Evolutionary conservation across 2,329 filamentous ascomycete species (phyloP).

Genomic region (Truncatella angustata): DNA sequence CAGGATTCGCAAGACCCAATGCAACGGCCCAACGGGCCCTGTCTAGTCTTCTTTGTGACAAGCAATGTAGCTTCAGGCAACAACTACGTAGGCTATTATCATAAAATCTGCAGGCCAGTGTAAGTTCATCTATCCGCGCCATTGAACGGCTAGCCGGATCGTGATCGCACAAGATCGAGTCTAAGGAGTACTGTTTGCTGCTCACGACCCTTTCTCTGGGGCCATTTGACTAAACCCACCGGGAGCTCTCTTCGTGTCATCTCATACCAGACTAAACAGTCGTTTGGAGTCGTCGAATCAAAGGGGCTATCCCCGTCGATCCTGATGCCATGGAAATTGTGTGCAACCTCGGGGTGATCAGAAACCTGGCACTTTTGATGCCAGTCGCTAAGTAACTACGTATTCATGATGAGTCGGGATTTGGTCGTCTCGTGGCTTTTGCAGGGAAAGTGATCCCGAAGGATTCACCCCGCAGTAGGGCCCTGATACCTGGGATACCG

Average conservation of each 20-base stretch:
- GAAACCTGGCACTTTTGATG: neutral
- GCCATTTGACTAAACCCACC: neutral
- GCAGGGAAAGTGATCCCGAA: neutral
- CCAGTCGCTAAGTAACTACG: neutral
- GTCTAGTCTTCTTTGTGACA: neutral
- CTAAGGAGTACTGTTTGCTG: neutral
- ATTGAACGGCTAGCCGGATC: neutral
- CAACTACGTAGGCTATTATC: neutral
- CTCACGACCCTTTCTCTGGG: neutral
- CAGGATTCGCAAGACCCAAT: neutral
- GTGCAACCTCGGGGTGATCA: too few relatives aligned
- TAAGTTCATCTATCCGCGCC: neutral
- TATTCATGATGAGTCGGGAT: neutral
- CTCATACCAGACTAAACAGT: neutral
- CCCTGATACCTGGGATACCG: neutral
- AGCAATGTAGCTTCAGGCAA: neutral
- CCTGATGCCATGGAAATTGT: too few relatives aligned
- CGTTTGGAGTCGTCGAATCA: neutral
- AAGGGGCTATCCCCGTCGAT: neutral
- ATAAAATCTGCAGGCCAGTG: neutral
- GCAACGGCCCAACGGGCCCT: neutral
- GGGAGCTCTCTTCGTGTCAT: neutral
- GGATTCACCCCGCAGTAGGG: neutral
- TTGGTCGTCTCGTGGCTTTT: neutral
- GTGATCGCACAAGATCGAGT: neutral